Evolutionary conservation across 2,329 filamentous ascomycete species (phyloP).

Genomic region (Colletotrichum acutatum): DNA sequence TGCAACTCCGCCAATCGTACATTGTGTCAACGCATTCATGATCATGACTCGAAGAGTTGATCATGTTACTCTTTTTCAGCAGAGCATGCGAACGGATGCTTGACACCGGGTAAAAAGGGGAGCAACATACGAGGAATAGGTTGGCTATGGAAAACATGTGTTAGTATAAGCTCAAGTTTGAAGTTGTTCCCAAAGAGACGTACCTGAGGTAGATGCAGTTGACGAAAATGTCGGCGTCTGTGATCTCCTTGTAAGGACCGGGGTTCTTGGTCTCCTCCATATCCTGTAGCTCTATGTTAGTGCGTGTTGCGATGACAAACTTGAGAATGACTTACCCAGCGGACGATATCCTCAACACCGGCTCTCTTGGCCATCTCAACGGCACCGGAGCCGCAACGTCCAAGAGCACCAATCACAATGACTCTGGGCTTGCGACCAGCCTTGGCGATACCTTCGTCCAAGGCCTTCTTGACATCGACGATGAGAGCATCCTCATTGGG

Average conservation of each 20-base stretch:
- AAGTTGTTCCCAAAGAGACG: not conserved
- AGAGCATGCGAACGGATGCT: not conserved
- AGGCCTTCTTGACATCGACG: constrained; percentile 76
- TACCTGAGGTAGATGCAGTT: constrained; percentile 85
- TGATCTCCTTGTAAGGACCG: constrained; percentile 83
- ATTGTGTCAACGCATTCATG: not conserved
- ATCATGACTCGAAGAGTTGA: not conserved
- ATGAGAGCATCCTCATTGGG: constrained; percentile 81
- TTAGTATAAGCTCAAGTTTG: not conserved
- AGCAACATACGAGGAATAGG: constrained; percentile 27
- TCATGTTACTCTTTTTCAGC: not conserved
- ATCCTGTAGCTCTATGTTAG: constrained; percentile 73
- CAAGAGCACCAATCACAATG: constrained; percentile 86
- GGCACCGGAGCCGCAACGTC: constrained; percentile 86
- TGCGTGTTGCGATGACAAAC: not conserved
- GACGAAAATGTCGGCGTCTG: constrained; percentile 80
- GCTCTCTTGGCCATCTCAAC: constrained; percentile 82
- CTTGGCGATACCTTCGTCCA: constrained; percentile 75
- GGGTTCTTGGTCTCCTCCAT: constrained; percentile 79
- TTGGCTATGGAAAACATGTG: constrained; percentile 51
- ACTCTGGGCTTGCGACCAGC: constrained; percentile 76
- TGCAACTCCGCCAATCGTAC: not conserved
- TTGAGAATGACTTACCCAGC: constrained; percentile 45
- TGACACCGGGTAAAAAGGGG: not conserved
- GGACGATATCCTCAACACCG: constrained; percentile 69